Evolutionary conservation across 768 basidiomycete species (phyloP).

Genomic region (Boletus reticulatus): DNA sequence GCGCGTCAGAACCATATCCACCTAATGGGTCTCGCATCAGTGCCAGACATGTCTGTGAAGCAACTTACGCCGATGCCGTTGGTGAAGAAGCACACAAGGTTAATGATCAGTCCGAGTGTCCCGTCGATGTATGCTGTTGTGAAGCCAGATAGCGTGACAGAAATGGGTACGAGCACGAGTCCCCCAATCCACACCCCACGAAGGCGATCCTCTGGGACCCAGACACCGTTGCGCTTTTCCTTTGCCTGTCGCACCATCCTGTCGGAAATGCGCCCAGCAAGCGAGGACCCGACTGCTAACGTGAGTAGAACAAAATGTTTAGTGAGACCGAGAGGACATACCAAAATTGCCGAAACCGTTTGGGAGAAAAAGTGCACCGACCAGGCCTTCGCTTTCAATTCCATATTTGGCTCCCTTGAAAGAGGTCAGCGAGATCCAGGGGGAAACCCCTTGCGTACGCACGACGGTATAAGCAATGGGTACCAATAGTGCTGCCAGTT

Average conservation of each 20-base stretch:
- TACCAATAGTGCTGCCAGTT: conserved; percentile 41
- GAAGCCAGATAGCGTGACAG: conserved; percentile 48
- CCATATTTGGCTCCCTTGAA: conserved; percentile 45
- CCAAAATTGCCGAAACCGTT: conserved; percentile 26
- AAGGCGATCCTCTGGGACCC: conserved; percentile 71
- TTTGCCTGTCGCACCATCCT: conserved; percentile 46
- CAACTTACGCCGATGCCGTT: conserved; percentile 61
- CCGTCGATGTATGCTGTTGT: conserved; percentile 51
- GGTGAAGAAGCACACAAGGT: conserved; percentile 55
- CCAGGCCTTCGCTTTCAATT: conserved; percentile 19
- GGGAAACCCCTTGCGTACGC: conserved; percentile 13
- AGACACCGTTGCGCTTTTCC: conserved; percentile 48
- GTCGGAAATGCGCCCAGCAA: conserved; percentile 62
- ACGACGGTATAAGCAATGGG: conserved; percentile 71
- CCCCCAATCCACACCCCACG: conserved; percentile 49
- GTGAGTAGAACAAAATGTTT: not conserved
- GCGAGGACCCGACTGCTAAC: conserved; percentile 52
- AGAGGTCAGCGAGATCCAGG: not conserved
- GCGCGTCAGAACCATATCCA: conserved; percentile 55
- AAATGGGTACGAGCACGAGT: conserved; percentile 50
- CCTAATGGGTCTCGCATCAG: conserved; percentile 33
- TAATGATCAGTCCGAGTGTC: conserved; percentile 46
- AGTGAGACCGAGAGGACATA: not conserved
- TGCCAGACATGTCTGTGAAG: not conserved
- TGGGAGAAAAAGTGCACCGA: conserved; percentile 27